Evolutionary conservation across 1,139 yeast genomes (phyloP).

Genomic region (Yamadazyma spencermartinsiae): DNA sequence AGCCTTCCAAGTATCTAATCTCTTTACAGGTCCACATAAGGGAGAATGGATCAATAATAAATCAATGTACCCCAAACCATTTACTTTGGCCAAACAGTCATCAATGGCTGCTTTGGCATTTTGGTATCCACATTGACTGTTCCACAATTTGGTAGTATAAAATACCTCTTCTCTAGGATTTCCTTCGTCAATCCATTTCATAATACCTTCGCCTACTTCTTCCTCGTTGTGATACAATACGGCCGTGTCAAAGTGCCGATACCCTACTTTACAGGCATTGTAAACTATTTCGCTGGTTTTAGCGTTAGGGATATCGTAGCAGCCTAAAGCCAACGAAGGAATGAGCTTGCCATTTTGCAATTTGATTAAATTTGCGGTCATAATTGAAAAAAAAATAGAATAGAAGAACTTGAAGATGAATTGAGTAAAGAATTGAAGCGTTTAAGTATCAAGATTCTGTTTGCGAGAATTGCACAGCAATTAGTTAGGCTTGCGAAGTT

Average conservation of each 20-base stretch:
- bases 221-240: constrained; percentile 54
- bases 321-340: constrained; percentile 42
- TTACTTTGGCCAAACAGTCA: constrained; percentile 26
- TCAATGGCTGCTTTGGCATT: constrained; percentile 28
- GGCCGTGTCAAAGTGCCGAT: constrained; percentile 63
- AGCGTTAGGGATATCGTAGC: constrained; percentile 28
- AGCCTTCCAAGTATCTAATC: constrained; percentile 60
- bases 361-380: constrained; percentile 9
- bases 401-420: too few species aligned
- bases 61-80: constrained; percentile 48
- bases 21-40: constrained; percentile 46
- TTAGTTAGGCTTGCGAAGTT: too few species aligned
- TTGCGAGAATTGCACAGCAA: too few species aligned
- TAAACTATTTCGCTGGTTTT: constrained; percentile 37
- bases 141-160: constrained; percentile 55
- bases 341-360: constrained; percentile 25
- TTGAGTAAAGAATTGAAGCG: too few species aligned
- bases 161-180: constrained; percentile 62
- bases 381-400: too few species aligned
- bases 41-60: constrained; percentile 63
- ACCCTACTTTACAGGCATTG: constrained; percentile 51
- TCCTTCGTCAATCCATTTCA: constrained; percentile 51
- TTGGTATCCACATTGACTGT: constrained; percentile 30
- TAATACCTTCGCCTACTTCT: constrained; percentile 57
- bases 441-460: too few species aligned